Base-by-base conservation (phyloP, 164 flowering plant genomes). In the Brasenia schreberi region DNA sequence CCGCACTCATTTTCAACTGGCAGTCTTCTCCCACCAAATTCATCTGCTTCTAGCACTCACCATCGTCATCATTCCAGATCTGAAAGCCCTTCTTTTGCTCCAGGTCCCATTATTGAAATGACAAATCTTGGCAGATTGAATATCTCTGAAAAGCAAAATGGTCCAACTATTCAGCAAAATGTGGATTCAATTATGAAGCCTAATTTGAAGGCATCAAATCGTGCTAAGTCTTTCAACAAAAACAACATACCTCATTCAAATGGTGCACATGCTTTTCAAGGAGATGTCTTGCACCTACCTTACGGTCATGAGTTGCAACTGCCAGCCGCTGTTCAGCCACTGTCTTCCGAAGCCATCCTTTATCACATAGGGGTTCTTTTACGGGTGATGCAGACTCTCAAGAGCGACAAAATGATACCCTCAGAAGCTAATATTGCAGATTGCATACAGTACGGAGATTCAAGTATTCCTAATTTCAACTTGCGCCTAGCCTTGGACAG, bases 351-450 rank as follows among this genome's bases (percentile, higher is more conserved):
- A 49, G 65, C 74, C 71, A 77, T 76, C 18, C 73, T 75, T 63
- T 73, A 85, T 49, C 87, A 83, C 70, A 83, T 80, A 33, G 92
- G 92, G 64, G 76, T 85, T 69, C 66, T 93, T 59, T 76, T 90
- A 65, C 89, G 84, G 65, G 87, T 89, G 17, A 71, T 90, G 73
- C 77, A 86, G 77, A 84, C 85, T 62, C 76, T 93, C 66, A 87
- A 82, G 79, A 71, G 12, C 66, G 94, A 90, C 72, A 86, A 83
- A 70, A 78, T 93, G 71, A 71, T 70, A 74, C 96, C 98, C 4
- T 88, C 85, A 18, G 96, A 90, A 75, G 85, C 76, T 68, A 88
- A 93, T 68, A 84, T 93, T 69, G 63, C 82, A 43, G 92, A 88
- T 65, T 93, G 95, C 73, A 82, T 90, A 43, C 80, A 75, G 4